phyloP scores from a whole-genome alignment of 139 green algal species.

The Tetradesmus lagerheimii region DNA sequence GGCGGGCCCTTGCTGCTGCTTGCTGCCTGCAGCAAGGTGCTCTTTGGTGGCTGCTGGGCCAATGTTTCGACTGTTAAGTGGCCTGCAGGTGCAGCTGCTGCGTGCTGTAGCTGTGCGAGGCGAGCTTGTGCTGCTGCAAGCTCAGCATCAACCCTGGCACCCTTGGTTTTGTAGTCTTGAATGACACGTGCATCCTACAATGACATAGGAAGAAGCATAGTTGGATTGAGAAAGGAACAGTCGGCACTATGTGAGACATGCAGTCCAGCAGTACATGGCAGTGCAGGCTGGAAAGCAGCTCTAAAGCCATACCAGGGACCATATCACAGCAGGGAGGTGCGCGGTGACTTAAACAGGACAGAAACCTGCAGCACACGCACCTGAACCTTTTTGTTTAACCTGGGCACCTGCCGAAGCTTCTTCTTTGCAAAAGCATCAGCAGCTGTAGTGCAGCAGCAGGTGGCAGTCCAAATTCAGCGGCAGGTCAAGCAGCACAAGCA shows the following conservation, averaged over 20 bases:
- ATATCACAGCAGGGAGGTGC: neutral
- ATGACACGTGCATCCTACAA: neutral
- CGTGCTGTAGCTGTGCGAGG: constrained; percentile 2
- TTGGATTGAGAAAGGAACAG: too few relatives aligned
- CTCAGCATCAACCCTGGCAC: neutral
- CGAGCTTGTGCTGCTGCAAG: constrained; percentile 29
- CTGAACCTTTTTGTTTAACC: constrained; percentile 33
- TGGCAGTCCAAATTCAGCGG: neutral
- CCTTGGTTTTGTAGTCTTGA: neutral
- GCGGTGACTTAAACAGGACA: too few relatives aligned
- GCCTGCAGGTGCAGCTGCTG: neutral
- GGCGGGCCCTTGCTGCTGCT: neutral
- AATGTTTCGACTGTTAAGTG: neutral
- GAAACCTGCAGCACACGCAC: too few relatives aligned
- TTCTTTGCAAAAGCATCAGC: constrained; percentile 4
- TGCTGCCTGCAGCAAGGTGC: neutral
- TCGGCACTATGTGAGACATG: too few relatives aligned
- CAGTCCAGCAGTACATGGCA: neutral
- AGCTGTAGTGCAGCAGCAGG: neutral
- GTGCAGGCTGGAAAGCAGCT: neutral
- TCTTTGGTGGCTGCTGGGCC: too few relatives aligned
- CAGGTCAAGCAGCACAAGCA: too few relatives aligned
- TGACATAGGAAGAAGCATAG: too few relatives aligned
- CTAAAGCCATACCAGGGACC: neutral
- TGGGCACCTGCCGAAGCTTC: neutral